phyloP scores from a whole-genome alignment of 805 yeast genomes.

The Wickerhamomyces queroliae region DNA sequence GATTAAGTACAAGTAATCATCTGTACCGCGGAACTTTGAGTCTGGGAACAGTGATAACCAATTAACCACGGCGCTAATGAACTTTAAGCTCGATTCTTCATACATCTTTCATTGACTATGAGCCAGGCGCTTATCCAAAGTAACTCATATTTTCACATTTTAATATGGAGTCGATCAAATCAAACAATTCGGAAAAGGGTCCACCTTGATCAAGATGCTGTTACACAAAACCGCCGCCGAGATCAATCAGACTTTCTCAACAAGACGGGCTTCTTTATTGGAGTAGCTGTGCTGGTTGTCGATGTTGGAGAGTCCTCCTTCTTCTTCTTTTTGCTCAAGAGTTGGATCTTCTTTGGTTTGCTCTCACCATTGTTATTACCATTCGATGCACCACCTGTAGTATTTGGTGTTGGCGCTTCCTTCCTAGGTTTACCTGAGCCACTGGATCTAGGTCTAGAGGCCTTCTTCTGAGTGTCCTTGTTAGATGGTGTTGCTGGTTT shows the following conservation, averaged over 20 bases:
- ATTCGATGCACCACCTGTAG: too few relatives aligned
- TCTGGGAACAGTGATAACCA: slow-evolving; percentile 11
- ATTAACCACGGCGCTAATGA: slow-evolving; percentile 5
- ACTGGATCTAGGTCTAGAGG: too few relatives aligned
- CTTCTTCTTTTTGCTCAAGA: slow-evolving; percentile 1
- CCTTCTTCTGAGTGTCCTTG: not conserved
- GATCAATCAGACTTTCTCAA: not conserved
- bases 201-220: not conserved
- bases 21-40: slow-evolving; percentile 3
- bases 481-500: not conserved
- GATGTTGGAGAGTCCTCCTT: not conserved
- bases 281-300: not conserved
- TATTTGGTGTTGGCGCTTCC: too few relatives aligned
- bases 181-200: too few relatives aligned
- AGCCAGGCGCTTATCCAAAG: too few relatives aligned
- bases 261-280: not conserved
- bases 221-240: not conserved
- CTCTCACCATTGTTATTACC: not conserved
- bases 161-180: too few relatives aligned
- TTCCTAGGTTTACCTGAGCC: too few relatives aligned
- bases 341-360: slow-evolving; percentile 1
- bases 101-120: not conserved
- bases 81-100: not conserved
- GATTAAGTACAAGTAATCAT: slow-evolving; percentile 12
- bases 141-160: too few relatives aligned